Base-by-base conservation (phyloP, 148 eudicot species). In the Rhododendron mucronatum region DNA sequence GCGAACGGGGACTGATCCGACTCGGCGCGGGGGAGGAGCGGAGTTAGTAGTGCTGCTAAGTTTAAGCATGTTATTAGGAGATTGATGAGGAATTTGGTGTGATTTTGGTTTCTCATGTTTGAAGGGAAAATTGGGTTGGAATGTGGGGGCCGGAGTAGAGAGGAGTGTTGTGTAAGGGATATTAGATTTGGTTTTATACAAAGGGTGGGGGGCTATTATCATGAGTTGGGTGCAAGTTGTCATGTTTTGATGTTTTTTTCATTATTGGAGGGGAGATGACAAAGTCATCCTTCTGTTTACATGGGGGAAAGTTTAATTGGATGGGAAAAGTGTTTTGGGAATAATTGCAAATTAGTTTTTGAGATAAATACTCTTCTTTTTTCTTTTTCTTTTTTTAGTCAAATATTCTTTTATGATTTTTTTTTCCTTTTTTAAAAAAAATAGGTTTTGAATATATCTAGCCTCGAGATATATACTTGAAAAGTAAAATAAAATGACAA, bases 1-100 rank as follows among this genome's bases (percentile, higher is more conserved):
- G 92, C 91, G 75, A 63, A 95, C 48, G 94, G 94, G 10, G 93
- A 91, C 67, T 74, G 67, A 53, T 85, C 26, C 39, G 91, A 89
- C 39, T 73, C 77, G 48, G 83, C 77, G 16, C 8, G 14, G 11
- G 53, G 3, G 12, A 73, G 53, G 79, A 39, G 20, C 12, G 7
- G 12, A 7, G 79, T 30, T 30, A 71, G 7, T 4, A 26, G 14
- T 0, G 3, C 4, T 67, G 5, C 6, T 7, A 51, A 13, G 14
- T 21, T 20, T 5, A 21, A 59, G 65, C 26, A 71, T 28, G 18
- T 0, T 9, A n/a, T 23, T 0, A 71, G 76, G 76, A 14, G 39
- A 71, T 71, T 13, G 41, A 71, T 13, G 41, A 71, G 39, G 39
- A 41, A 33, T 1, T 28, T 71, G 39, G 76, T 71, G 76, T 1